Evolutionary conservation across 2,329 filamentous ascomycete species (phyloP).

Genomic region (Diaporthe vaccinii): DNA sequence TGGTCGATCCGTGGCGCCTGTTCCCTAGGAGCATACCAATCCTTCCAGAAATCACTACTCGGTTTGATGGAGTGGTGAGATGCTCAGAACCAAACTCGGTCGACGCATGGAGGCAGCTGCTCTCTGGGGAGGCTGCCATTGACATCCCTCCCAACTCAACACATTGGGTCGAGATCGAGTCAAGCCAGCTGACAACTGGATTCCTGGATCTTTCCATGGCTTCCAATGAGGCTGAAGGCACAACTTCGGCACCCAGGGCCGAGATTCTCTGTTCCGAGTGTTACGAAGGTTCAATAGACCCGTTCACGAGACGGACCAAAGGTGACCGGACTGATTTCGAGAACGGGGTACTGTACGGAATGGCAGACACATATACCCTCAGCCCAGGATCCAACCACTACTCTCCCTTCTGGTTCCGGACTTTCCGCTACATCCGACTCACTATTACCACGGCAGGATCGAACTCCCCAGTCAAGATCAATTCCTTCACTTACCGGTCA

Average conservation of each 20-base stretch:
- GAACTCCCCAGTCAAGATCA: slow-evolving; percentile 16
- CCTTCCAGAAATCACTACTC: slow-evolving; percentile 28
- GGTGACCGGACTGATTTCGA: slow-evolving; percentile 37
- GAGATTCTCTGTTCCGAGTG: slow-evolving; percentile 51
- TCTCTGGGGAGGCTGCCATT: slow-evolving; percentile 34
- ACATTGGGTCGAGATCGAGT: slow-evolving; percentile 40
- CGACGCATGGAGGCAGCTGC: slow-evolving; percentile 3
- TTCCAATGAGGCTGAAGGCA: slow-evolving; percentile 6
- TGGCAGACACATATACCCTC: slow-evolving; percentile 29
- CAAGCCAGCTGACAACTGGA: slow-evolving; percentile 23
- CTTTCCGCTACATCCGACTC: slow-evolving; percentile 41
- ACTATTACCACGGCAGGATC: slow-evolving; percentile 26
- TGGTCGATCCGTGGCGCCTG: slow-evolving; percentile 38
- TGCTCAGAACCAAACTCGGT: neutral
- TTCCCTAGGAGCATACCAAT: slow-evolving; percentile 38
- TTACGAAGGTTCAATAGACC: slow-evolving; percentile 47
- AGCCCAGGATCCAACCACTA: slow-evolving; percentile 35
- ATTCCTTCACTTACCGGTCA: slow-evolving; percentile 32
- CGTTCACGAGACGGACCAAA: slow-evolving; percentile 38
- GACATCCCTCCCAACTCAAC: slow-evolving; percentile 39
- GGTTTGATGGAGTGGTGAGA: slow-evolving; percentile 32
- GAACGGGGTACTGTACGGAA: slow-evolving; percentile 38
- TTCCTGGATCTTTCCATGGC: neutral
- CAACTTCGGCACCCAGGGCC: slow-evolving; percentile 40
- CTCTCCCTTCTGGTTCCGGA: slow-evolving; percentile 42